Evolutionary conservation across 2,329 filamentous ascomycete species (phyloP).

Genomic region (Alternaria hordeiaustralica): DNA sequence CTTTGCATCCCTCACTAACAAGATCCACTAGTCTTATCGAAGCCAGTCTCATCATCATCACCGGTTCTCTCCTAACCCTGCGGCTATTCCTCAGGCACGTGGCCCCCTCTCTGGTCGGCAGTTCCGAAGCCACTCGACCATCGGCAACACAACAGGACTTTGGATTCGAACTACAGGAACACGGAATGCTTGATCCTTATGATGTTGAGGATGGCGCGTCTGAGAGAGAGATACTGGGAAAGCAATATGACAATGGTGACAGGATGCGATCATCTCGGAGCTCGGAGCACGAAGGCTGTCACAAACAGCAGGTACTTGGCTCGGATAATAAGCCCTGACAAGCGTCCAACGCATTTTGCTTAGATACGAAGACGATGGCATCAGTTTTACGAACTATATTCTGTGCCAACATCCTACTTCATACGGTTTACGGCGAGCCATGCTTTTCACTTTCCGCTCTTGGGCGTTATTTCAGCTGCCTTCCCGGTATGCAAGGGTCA

Average conservation of each 20-base stretch:
- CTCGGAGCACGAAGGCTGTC: neutral
- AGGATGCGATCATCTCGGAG: neutral
- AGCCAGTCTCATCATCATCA: conserved; percentile 51
- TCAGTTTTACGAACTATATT: neutral
- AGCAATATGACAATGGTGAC: neutral
- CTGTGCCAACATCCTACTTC: neutral
- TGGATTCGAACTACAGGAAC: neutral
- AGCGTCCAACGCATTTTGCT: neutral
- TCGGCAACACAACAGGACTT: neutral
- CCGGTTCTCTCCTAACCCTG: conserved; percentile 50
- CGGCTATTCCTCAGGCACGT: conserved; percentile 50
- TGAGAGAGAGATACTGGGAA: neutral
- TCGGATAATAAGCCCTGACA: neutral
- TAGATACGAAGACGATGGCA: neutral
- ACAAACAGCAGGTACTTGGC: neutral
- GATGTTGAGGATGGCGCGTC: neutral
- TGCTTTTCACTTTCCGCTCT: neutral
- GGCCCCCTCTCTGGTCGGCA: conserved; percentile 26
- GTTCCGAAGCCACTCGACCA: neutral
- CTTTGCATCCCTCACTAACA: neutral
- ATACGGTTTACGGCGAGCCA: neutral
- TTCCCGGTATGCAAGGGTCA: neutral
- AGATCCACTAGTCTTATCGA: conserved; percentile 42
- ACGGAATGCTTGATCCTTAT: neutral
- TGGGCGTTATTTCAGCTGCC: neutral